Evolutionary conservation across 306 rosid genomes (phyloP), one percentile per base, ranked within the genome.

Genomic region (Urtica urens): DNA sequence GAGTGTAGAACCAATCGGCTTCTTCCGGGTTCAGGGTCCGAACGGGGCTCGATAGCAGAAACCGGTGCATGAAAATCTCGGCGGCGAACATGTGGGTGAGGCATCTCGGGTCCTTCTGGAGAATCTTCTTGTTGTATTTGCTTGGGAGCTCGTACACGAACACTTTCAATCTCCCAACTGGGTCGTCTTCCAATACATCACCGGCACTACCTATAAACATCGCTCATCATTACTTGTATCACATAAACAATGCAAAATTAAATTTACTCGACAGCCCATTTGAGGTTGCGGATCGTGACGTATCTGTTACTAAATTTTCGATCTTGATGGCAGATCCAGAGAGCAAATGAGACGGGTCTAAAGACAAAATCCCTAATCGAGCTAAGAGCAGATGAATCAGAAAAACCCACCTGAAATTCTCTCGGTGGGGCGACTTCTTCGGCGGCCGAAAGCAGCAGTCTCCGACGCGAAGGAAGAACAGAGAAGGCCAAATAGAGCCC

Each of bases 1-100:
- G 99, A 66, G 95, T 90, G 35, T 85, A 90, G 69, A 90, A 90
- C 99, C 99, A 90, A 67, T 90, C 99, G 46, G 99, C 99, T 63
- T 90, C 99, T 68, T 81, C 87, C 1, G 99, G 95, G 67, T 85
- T 85, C 66, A 90, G 95, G 62, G 99, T 85, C 45, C 99, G 75
- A 53, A 90, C 99, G 43, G 95, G 78, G 59, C 99, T 90, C 40
- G 94, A 79, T 46, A 90, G 71, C 60, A 90, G 85, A 79, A 90
- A 90, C 24, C 95, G 78, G 54, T 90, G 95, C 95, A 90, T 90
- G 58, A 68, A 90, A 72, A 90, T 90, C 82, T 90, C 99, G 20
- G 95, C 95, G n/a, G 99, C 99, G 57, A 90, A 90, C 99, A 90
- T 85, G 60, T 90, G 99, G 58, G 69, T 75, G 43, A 90, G 99